Percentiles rank a stretch among this genome's conserved stretches.
phyloP scores from a whole-genome alignment of 1,139 yeast species.

The Lizanozyma gosingica region DNA sequence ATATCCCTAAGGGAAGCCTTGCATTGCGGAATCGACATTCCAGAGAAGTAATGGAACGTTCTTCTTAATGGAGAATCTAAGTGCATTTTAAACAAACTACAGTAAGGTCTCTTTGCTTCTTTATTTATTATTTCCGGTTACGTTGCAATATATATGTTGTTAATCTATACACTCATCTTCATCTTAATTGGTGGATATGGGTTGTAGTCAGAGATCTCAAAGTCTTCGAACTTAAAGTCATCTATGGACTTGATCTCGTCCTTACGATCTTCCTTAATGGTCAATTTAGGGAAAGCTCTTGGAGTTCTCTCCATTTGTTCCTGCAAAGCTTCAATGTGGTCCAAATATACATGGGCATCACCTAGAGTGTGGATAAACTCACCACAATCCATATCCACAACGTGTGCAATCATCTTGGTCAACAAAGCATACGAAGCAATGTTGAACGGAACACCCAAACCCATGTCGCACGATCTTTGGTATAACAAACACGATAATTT shows the following conservation, averaged over 20 bases:
- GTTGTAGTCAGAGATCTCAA: conserved; percentile 66
- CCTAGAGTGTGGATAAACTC: conserved; percentile 94
- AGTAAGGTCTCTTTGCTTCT: no score
- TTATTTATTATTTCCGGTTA: no score
- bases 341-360: conserved; percentile 89
- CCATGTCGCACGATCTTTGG: conserved; percentile 99
- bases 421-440: conserved; percentile 92
- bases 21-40: background rate
- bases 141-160: background rate
- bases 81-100: no score
- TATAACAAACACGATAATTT: conserved; percentile 79
- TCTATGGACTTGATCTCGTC: conserved; percentile 57
- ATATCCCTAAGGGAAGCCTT: background rate
- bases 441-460: conserved; percentile 95
- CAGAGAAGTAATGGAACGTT: no score
- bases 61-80: no score
- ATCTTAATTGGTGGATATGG: conserved; percentile 82
- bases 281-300: conserved; percentile 67
- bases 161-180: conserved; percentile 64
- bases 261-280: conserved; percentile 48
- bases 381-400: conserved; percentile 89
- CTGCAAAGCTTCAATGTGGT: conserved; percentile 84
- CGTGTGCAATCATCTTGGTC: conserved; percentile 91
- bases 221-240: conserved; percentile 83
- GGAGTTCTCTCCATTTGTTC: conserved; percentile 74